Evolutionary conservation across 2,329 filamentous ascomycete species (phyloP), one percentile per base, ranked within the genome.

Genomic region (Diplodia scrobiculata): DNA sequence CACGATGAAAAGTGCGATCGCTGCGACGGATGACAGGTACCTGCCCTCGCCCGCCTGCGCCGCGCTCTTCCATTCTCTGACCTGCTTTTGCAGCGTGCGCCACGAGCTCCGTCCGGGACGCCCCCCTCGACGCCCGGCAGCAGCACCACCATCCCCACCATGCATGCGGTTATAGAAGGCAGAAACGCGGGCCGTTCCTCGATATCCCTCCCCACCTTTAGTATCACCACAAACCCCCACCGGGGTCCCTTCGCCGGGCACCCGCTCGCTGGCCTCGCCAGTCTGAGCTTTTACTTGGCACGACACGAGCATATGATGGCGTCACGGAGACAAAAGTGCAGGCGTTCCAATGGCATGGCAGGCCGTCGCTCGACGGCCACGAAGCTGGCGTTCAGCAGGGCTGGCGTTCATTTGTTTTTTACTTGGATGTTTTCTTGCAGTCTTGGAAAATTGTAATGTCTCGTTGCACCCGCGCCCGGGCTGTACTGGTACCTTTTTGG

Each of bases 1-100:
- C 80, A 83, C 71, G 79, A 80, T 63, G 79, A 80, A 68, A 81
- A 80, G 70, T 83, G 81, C 68, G 77, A 79, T 68, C 71, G 72
- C 51, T 83, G 81, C 70, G 79, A 80, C 68, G 77, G 78, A 69
- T 81, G 76, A 76, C 74, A 73, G 74, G 76, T 62, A 62, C 58
- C 9, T 36, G 34, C 34, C 32, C 77, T 75, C 69, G 52, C 48
- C 69, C 65, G 60, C 50, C 29, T 38, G 38, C 51, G 51, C 41
- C 29, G 19, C 58, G 32, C 29, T 21, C n/a, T 6, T 34, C 32
- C 14, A 14, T 25, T 25, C 17, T 65, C 63, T 58, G 36, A 64
- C 60, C 10, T 32, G 5, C 25, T 29, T 34, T 21, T 36, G 21
- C 52, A 73, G 68, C 70, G 68, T 73, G 73, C 66, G 21, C n/a